Evolutionary conservation across 345 rosid genomes (phyloP).

Genomic region (Rhodamnia rubescens): DNA sequence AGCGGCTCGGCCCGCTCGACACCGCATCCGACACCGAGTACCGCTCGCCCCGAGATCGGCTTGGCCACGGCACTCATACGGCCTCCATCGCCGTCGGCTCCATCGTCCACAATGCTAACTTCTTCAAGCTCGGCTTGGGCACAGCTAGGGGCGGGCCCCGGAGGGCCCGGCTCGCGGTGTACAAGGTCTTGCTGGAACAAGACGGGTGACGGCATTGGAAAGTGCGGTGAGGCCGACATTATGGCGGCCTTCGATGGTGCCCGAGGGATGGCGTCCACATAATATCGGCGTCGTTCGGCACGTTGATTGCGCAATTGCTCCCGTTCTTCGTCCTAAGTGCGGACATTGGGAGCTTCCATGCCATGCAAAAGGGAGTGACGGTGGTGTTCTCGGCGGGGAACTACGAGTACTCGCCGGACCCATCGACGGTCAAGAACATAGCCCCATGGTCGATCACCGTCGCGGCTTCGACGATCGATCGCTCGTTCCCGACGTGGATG

Average conservation of each 20-base stretch:
- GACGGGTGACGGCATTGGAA: constrained; percentile 7
- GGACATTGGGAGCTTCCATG: constrained; percentile 47
- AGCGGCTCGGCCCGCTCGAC: constrained; percentile 22
- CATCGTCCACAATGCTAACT: constrained; percentile 20
- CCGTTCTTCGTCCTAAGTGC: constrained; percentile 21
- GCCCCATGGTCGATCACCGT: constrained; percentile 54
- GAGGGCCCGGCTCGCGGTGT: constrained; percentile 47
- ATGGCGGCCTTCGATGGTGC: constrained; percentile 55
- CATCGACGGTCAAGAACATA: constrained; percentile 29
- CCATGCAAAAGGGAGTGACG: constrained; percentile 36
- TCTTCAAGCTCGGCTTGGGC: constrained; percentile 28
- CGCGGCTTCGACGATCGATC: constrained; percentile 50
- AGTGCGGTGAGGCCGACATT: constrained; percentile 42
- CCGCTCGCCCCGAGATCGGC: constrained; percentile 42
- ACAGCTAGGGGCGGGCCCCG: constrained; percentile 52
- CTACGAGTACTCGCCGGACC: constrained; percentile 24
- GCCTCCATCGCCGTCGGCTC: constrained; percentile 57
- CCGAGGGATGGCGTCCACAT: constrained; percentile 35
- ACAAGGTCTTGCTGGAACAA: constrained; percentile 46
- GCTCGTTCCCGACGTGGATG: constrained; percentile 34
- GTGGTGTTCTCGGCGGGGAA: constrained; percentile 60
- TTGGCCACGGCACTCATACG: constrained; percentile 61
- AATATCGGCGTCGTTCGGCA: constrained; percentile 47
- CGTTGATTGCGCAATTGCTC: constrained; percentile 25
- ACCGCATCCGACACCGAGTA: constrained; percentile 24